A percentile compares a stretch with the other conserved stretches of the same genome.
phyloP scores from a whole-genome alignment of 768 basidiomycete genomes.

The Leucocoprinus birnbaumii region DNA sequence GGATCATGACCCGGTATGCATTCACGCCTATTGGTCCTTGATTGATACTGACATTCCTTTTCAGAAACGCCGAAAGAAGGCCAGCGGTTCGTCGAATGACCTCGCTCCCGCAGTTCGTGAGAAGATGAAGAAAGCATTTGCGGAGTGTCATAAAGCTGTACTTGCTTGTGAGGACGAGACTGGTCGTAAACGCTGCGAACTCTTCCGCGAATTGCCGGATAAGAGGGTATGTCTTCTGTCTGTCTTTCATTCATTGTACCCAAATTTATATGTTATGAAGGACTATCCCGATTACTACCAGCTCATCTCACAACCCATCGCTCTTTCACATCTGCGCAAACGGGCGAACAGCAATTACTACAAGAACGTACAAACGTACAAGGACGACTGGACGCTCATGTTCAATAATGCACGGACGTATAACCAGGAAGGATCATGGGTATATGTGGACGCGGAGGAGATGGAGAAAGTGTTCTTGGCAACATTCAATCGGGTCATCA shows the following conservation, averaged over 20 bases:
- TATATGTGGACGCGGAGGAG: slow-evolving; percentile 90
- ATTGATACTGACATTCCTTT: background rate
- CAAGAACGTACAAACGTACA: slow-evolving; percentile 70
- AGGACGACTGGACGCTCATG: slow-evolving; percentile 86
- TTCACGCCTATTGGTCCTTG: background rate
- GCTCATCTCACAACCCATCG: slow-evolving; percentile 85
- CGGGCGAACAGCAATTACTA: slow-evolving; percentile 63
- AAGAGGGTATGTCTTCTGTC: slow-evolving; percentile 48
- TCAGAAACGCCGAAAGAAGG: slow-evolving; percentile 85
- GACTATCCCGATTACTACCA: slow-evolving; percentile 93
- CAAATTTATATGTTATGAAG: slow-evolving; percentile 33
- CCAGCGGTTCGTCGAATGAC: slow-evolving; percentile 34
- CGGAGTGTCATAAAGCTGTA: slow-evolving; percentile 73
- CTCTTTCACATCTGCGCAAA: slow-evolving; percentile 83
- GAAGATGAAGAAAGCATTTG: slow-evolving; percentile 82
- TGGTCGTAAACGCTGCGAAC: slow-evolving; percentile 79
- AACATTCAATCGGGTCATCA: slow-evolving; percentile 60
- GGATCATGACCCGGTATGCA: slow-evolving; percentile 61
- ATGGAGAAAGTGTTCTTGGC: slow-evolving; percentile 88
- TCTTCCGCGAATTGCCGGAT: slow-evolving; percentile 87
- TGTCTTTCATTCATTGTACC: background rate
- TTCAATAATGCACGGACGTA: slow-evolving; percentile 92
- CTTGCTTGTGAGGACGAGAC: slow-evolving; percentile 66
- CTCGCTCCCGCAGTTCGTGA: slow-evolving; percentile 58
- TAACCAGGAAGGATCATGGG: slow-evolving; percentile 94